These are phyloP conservation scores for Hygrophoropsis aurantiaca DNA, from an alignment of 768 basidiomycete species.

Conservation along the genomic window DNA sequence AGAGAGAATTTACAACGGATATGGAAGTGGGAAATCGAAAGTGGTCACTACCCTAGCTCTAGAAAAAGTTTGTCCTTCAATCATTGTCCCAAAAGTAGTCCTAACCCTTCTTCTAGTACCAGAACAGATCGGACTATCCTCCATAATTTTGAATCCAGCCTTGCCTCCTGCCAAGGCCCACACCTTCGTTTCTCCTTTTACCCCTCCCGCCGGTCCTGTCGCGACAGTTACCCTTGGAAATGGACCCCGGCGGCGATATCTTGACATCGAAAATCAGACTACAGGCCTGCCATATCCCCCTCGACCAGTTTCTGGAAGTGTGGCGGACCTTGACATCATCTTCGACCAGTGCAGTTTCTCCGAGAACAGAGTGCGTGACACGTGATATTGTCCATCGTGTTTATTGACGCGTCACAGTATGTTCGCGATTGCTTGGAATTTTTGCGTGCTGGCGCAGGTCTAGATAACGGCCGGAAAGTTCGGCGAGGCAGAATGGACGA, in stretches of 20 bases:
- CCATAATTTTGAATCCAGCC: conserved; percentile 64
- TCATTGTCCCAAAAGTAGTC: conserved; percentile 2
- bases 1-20: conserved; percentile 77
- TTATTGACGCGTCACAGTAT: conserved; percentile 47
- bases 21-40: conserved; percentile 92
- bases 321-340: conserved; percentile 86
- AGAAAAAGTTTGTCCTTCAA: conserved; percentile 53
- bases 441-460: conserved; percentile 78
- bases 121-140: conserved; percentile 53
- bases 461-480: conserved; percentile 74
- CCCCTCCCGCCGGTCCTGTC: conserved; percentile 40
- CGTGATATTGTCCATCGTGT: neutral
- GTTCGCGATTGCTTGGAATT: conserved; percentile 96
- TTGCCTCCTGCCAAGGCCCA: conserved; percentile 50
- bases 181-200: conserved; percentile 50
- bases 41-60: conserved; percentile 84
- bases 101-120: conserved; percentile 48
- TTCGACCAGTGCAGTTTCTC: conserved; percentile 87
- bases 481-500: conserved; percentile 71
- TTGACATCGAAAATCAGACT: conserved; percentile 59
- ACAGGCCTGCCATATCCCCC: conserved; percentile 78
- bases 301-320: conserved; percentile 74
- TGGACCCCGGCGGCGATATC: conserved; percentile 76
- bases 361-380: conserved; percentile 55
- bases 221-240: conserved; percentile 54